Conservation (phyloP, 2,329 filamentous ascomycete species). For the Xylariaceae sp. region DNA sequence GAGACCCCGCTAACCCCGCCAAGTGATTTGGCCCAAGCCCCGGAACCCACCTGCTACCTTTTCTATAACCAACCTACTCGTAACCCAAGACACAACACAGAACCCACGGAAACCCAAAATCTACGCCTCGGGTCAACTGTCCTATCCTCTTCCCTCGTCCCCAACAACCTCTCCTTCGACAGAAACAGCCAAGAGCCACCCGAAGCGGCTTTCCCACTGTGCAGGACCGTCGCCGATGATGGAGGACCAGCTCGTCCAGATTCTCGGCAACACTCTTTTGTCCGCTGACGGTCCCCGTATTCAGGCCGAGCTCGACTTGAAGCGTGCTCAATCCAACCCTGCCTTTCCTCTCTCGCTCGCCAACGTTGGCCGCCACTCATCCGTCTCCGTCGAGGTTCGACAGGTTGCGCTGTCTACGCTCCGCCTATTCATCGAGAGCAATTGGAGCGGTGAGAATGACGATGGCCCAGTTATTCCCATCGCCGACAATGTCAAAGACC, state of each 20-base stretch:
- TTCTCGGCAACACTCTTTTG: conserved; percentile 82
- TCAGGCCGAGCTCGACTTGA: conserved; percentile 78
- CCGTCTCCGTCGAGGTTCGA: conserved; percentile 67
- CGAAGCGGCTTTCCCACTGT: neutral
- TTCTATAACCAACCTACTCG: neutral
- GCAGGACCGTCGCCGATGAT: conserved; percentile 41
- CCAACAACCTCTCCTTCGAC: neutral
- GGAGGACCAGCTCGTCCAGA: conserved; percentile 87
- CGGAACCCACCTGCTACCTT: neutral
- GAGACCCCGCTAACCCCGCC: neutral
- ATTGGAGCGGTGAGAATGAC: conserved; percentile 74
- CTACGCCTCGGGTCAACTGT: neutral
- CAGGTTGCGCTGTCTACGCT: conserved; percentile 77
- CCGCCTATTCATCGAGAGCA: conserved; percentile 74
- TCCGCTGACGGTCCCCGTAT: conserved; percentile 70
- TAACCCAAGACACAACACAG: neutral
- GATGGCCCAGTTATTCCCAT: conserved; percentile 62
- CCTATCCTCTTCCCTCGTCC: neutral
- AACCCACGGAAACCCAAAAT: neutral
- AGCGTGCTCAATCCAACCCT: conserved; percentile 60
- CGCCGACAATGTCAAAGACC: conserved; percentile 64
- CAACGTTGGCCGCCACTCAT: conserved; percentile 71
- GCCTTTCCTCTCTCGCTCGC: conserved; percentile 75
- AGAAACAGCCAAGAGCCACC: neutral
- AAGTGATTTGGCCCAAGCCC: neutral